Evolutionary conservation across 495 filamentous ascomycete genomes (phyloP).

Genomic region (Bacidia gigantensis): DNA sequence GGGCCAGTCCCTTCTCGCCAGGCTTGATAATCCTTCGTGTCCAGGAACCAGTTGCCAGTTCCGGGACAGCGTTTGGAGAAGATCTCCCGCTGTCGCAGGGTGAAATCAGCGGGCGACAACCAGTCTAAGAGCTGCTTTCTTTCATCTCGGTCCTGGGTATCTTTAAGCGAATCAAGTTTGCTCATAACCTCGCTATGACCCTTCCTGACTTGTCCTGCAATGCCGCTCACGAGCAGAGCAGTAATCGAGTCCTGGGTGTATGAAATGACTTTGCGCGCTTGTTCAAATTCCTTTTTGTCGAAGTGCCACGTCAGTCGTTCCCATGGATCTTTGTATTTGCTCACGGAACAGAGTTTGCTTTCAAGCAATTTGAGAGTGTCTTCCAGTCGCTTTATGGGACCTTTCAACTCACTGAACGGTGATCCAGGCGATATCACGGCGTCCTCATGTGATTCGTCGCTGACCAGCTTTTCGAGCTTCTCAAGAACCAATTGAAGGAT

Average conservation of each 20-base stretch:
- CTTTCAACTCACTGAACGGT: not conserved
- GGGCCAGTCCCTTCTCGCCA: conserved; percentile 20
- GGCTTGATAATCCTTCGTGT: conserved; percentile 21
- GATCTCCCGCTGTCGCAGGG: conserved; percentile 13
- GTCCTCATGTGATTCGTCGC: not conserved
- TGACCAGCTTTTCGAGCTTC: not conserved
- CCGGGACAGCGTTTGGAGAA: conserved; percentile 21
- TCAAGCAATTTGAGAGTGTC: not conserved
- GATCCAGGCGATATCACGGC: not conserved
- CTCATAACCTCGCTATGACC: not conserved
- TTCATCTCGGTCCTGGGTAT: conserved; percentile 1
- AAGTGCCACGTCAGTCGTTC: not conserved
- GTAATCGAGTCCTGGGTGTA: not conserved
- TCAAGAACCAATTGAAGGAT: not conserved
- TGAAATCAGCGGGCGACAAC: conserved; percentile 15
- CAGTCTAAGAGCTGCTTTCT: conserved; percentile 1
- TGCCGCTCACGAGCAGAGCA: not conserved
- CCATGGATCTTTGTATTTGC: not conserved
- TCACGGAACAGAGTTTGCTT: not conserved
- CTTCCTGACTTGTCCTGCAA: not conserved
- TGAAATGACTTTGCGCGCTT: not conserved
- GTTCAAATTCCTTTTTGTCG: not conserved
- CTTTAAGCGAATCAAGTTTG: not conserved
- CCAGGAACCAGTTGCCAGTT: conserved; percentile 33
- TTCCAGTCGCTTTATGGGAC: not conserved